These are phyloP conservation scores for Kodamaea anthophila DNA, from an alignment of 1,139 yeast species.

Conservation along the genomic window DNA sequence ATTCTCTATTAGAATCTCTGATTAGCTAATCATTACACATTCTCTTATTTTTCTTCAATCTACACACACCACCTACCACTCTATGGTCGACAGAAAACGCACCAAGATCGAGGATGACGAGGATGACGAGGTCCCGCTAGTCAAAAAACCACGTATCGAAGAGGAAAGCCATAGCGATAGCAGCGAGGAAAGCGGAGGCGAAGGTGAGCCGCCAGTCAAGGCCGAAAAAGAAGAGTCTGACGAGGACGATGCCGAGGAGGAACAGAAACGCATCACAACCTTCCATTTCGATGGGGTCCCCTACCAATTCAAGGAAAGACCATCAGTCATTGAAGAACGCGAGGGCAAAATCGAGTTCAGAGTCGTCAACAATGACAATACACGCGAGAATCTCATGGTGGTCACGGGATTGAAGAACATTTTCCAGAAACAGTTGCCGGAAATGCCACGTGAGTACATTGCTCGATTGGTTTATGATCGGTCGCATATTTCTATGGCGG, in stretches of 20 bases:
- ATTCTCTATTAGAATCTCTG: too few species aligned
- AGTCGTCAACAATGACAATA: slow-evolving; percentile 91
- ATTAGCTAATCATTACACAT: slow-evolving; percentile 1
- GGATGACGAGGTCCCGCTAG: slow-evolving; percentile 29
- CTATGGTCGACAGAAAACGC: slow-evolving; percentile 24
- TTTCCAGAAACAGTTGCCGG: slow-evolving; percentile 94
- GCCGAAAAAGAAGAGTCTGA: slow-evolving; percentile 37
- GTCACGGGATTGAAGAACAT: slow-evolving; percentile 92
- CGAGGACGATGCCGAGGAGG: slow-evolving; percentile 48
- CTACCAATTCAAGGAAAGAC: slow-evolving; percentile 84
- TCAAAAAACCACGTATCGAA: slow-evolving; percentile 12
- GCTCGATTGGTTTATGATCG: slow-evolving; percentile 91
- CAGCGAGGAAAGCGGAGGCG: slow-evolving; percentile 7
- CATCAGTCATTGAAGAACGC: slow-evolving; percentile 88
- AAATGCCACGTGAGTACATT: slow-evolving; percentile 97
- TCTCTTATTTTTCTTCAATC: too few species aligned
- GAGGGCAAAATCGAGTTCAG: slow-evolving; percentile 90
- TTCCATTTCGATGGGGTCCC: slow-evolving; percentile 64
- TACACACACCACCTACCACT: too few species aligned
- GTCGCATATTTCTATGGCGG: slow-evolving; percentile 92
- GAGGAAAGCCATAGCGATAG: slow-evolving; percentile 13
- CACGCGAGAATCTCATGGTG: slow-evolving; percentile 81
- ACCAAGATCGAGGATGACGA: slow-evolving; percentile 21
- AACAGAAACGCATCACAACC: slow-evolving; percentile 38
- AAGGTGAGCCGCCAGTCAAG: slow-evolving; percentile 7